Evolutionary conservation across 179 eudicot species (phyloP), one percentile per base, ranked within the genome.

Genomic region (Heliamphora pulchella): DNA sequence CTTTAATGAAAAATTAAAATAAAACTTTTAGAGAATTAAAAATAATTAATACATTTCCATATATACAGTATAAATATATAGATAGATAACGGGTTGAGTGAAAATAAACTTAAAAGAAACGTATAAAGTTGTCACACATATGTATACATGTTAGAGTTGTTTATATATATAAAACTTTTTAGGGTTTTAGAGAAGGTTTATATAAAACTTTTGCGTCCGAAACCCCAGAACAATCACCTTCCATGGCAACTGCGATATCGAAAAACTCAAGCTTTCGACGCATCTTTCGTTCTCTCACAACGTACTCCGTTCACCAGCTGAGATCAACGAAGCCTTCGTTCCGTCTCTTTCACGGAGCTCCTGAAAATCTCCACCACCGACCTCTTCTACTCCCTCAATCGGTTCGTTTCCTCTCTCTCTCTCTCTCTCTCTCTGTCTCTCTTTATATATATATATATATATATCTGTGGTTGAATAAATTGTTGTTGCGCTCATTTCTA

Each of bases 221-320:
- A 18, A 18, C 57, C 54, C 20, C 44, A 18, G 4, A 43, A 68
- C 66, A n/a, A 51, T n/a, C 8, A 47, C 53, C 41, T 54, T 6
- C 68, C 50, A 82, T 82, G 85, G 85, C 82, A 7, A 14, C 80
- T 74, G 78, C 80, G 59, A 31, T 78, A 0, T 61, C 73, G 2
- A 63, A 80, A 81, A 86, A 72, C 79, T 71, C 88, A 1, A 57
- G 69, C 39, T 76, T 82, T 78, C 88, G 83, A 51, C 82, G 79
- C 71, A 75, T 64, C 10, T 83, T 13, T 61, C 81, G 78, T 72
- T 82, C 81, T 81, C 67, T 76, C 85, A 79, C 46, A 74, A 54
- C 79, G 62, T 57, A 43, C 80, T 13, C 76, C 20, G 46, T 57
- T 43, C 8, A 13, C 51, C 75, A 54, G 14, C 44, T 57, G 13